Evolutionary conservation across 495 filamentous ascomycete genomes (phyloP).

Genomic region (Xylaria sp.): DNA sequence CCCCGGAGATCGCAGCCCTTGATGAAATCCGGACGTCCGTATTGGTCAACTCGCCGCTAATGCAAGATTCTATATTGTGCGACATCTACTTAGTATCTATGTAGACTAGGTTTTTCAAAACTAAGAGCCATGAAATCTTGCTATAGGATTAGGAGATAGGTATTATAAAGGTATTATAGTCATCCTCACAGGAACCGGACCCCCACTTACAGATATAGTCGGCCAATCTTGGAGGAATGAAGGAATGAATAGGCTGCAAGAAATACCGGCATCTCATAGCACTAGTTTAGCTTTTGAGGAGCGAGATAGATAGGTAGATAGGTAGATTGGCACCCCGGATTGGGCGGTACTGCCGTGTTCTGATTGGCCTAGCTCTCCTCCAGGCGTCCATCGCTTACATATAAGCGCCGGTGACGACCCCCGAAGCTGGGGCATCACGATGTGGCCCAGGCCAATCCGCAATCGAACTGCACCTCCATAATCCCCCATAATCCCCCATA

Average conservation of each 20-base stretch:
- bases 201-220: neutral
- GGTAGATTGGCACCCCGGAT: no score
- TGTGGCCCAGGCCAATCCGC: constrained; percentile 15
- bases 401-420: constrained; percentile 26
- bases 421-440: constrained; percentile 8
- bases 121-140: neutral
- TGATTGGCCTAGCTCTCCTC: constrained; percentile 14
- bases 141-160: neutral
- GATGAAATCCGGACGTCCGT: neutral
- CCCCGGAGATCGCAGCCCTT: neutral
- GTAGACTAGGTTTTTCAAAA: neutral
- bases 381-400: neutral
- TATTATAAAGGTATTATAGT: neutral
- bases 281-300: neutral
- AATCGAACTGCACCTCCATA: neutral
- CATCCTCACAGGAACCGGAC: neutral
- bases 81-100: neutral
- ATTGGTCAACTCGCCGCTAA: neutral
- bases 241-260: no score
- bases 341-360: neutral
- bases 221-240: constrained; percentile 4
- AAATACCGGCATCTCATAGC: constrained; percentile 15
- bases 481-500: no score
- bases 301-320: neutral
- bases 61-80: no score